Conservation (phyloP, 2,329 filamentous ascomycete genomes). For the Gremmenia infestans region DNA sequence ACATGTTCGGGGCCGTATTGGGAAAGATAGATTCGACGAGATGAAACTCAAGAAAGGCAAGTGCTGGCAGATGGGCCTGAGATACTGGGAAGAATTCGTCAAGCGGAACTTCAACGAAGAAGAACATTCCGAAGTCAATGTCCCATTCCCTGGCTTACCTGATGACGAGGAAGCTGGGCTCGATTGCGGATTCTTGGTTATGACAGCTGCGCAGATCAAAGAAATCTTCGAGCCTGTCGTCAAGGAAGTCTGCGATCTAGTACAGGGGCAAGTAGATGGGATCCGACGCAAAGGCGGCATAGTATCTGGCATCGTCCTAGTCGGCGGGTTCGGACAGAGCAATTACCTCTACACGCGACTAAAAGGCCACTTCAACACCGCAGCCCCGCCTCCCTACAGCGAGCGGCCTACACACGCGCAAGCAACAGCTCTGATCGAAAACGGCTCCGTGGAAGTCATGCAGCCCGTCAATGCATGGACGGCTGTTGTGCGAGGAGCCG, state of each 20-base stretch:
- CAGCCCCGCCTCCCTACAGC: conserved; percentile 52
- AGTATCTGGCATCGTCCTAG: conserved; percentile 71
- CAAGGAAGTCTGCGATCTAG: conserved; percentile 63
- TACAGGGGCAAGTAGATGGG: conserved; percentile 60
- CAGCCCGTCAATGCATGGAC: conserved; percentile 81
- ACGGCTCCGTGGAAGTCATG: conserved; percentile 68
- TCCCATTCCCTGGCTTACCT: conserved; percentile 71
- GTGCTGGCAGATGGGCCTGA: conserved; percentile 73
- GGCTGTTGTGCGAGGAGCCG: conserved; percentile 72
- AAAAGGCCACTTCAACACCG: conserved; percentile 59
- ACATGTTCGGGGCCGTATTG: conserved; percentile 64
- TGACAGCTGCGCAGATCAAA: conserved; percentile 65
- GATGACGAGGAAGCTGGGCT: conserved; percentile 72
- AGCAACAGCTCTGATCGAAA: conserved; percentile 41
- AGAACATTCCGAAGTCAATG: conserved; percentile 70
- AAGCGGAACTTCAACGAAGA: conserved; percentile 80
- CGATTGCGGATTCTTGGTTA: conserved; percentile 71
- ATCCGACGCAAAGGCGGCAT: conserved; percentile 57
- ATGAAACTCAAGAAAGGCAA: conserved; percentile 76
- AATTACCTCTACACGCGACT: conserved; percentile 69
- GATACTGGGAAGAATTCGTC: conserved; percentile 80
- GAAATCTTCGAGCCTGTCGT: conserved; percentile 73
- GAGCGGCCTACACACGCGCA: conserved; percentile 64
- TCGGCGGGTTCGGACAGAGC: conserved; percentile 77
- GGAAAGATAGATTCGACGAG: conserved; percentile 60